Evolutionary conservation across 345 rosid genomes (phyloP).

Genomic region (Rubroshorea leprosula): DNA sequence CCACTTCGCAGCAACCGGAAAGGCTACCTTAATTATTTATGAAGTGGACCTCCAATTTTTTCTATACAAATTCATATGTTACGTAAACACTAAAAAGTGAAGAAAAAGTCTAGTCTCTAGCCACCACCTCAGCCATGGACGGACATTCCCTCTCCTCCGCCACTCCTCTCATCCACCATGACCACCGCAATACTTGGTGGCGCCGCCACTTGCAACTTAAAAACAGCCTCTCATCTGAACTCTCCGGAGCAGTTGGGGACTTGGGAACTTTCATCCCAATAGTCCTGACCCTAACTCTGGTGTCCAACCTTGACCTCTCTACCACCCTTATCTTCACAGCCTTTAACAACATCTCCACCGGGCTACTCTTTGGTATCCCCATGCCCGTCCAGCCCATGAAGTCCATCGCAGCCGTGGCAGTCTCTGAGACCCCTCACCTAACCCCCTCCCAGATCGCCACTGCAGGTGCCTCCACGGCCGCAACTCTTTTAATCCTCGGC

Average conservation of each 20-base stretch:
- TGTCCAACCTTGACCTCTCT: slow-evolving; percentile 64
- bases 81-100: too few relatives aligned
- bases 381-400: slow-evolving; percentile 93
- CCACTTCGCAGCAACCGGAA: too few relatives aligned
- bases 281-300: slow-evolving; percentile 56
- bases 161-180: slow-evolving; percentile 10
- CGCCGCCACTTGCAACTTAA: slow-evolving; percentile 38
- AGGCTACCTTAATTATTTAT: too few relatives aligned
- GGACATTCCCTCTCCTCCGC: slow-evolving; percentile 8
- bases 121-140: too few relatives aligned
- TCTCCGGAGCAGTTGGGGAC: slow-evolving; percentile 85
- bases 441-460: slow-evolving; percentile 58
- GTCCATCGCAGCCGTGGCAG: slow-evolving; percentile 79
- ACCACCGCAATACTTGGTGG: slow-evolving; percentile 25
- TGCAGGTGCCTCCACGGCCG: slow-evolving; percentile 59
- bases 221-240: slow-evolving; percentile 44
- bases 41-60: too few relatives aligned
- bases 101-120: too few relatives aligned
- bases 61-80: too few relatives aligned
- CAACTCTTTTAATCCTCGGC: slow-evolving; percentile 57
- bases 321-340: slow-evolving; percentile 74
- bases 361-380: slow-evolving; percentile 75
- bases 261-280: slow-evolving; percentile 81
- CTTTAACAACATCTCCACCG: slow-evolving; percentile 64
- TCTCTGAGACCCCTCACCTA: slow-evolving; percentile 64